Evolutionary conservation across 495 filamentous ascomycete genomes (phyloP), one percentile per base, ranked within the genome.

Genomic region (Neurospora sublineolata): DNA sequence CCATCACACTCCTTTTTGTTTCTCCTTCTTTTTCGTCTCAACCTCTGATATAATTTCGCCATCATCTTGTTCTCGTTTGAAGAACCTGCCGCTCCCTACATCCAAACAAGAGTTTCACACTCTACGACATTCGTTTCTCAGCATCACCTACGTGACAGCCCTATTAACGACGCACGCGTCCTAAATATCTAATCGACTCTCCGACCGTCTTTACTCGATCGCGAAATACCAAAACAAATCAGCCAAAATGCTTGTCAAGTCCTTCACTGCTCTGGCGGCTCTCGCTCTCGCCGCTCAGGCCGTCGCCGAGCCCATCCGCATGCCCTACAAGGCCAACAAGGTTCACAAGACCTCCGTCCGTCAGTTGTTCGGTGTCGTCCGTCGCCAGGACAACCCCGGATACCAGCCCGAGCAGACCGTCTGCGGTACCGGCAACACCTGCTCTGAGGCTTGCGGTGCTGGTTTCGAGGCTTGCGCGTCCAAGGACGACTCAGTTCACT

Each of bases 401-500:
- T 86, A 86, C 74, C 73, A 79, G 73, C 83, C 84, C 23, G 75
- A 76, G 60, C 77, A 82, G 77, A 76, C 79, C 42, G 75, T 79
- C 38, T 85, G 84, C 69, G 76, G 78, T 23, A 69, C 73, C 33
- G 84, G 83, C 42, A 68, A 76, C 67, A 85, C 84, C 4, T 85
- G 83, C 76, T 77, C 78, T n/a, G 80, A 84, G 74, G 83, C 84
- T 58, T 86, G 84, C 76, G 83, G 83, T 33, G 79, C 77, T 44
- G 83, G 81, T 30, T 86, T 80, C 72, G 69, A 71, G 36, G 74
- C 80, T 52, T 85, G 84, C 76, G 69, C 77, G 37, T 83, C 84
- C 40, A 76, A 67, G 38, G 81, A 84, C 72, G 71, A 69, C 60
- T 37, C 77, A 12, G 74, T 82, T 20, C 83, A 86, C 79, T 86